phyloP scores from a whole-genome alignment of 2,329 filamentous ascomycete genomes.

The Ramichloridium luteum region DNA sequence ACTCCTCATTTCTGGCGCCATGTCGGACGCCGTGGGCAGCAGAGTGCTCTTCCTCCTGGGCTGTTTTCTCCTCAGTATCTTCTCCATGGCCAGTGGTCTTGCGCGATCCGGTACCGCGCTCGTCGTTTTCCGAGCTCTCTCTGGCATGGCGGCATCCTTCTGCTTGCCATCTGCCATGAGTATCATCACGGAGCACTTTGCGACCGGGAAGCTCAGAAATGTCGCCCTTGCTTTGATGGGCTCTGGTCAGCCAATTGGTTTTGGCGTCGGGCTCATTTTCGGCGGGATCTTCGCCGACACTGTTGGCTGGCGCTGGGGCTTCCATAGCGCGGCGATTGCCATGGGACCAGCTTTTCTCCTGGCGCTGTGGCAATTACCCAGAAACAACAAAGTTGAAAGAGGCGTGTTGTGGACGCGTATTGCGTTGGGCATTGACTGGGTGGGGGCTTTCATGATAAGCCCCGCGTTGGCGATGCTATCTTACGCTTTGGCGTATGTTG shows the following conservation, averaged over 20 bases:
- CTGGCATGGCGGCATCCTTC: not conserved
- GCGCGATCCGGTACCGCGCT: not conserved
- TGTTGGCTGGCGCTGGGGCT: slow-evolving; percentile 40
- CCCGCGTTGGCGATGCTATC: not conserved
- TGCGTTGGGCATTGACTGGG: not conserved
- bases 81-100: not conserved
- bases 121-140: not conserved
- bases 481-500: not conserved
- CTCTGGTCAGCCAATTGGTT: slow-evolving; percentile 38
- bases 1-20: slow-evolving; percentile 36
- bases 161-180: not conserved
- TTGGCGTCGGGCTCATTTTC: slow-evolving; percentile 37
- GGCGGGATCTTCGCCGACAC: slow-evolving; percentile 37
- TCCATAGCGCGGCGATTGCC: slow-evolving; percentile 35
- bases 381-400: not conserved
- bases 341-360: slow-evolving; percentile 28
- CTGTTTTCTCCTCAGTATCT: not conserved
- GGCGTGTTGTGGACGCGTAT: not conserved
- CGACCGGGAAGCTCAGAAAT: slow-evolving; percentile 35
- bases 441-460: not conserved
- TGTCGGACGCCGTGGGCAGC: slow-evolving; percentile 39
- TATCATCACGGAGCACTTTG: slow-evolving; percentile 6
- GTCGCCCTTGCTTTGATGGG: slow-evolving; percentile 40
- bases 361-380: not conserved
- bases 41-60: slow-evolving; percentile 28